Conservation (phyloP, 306 rosid species). For the Prunus padus region DNA sequence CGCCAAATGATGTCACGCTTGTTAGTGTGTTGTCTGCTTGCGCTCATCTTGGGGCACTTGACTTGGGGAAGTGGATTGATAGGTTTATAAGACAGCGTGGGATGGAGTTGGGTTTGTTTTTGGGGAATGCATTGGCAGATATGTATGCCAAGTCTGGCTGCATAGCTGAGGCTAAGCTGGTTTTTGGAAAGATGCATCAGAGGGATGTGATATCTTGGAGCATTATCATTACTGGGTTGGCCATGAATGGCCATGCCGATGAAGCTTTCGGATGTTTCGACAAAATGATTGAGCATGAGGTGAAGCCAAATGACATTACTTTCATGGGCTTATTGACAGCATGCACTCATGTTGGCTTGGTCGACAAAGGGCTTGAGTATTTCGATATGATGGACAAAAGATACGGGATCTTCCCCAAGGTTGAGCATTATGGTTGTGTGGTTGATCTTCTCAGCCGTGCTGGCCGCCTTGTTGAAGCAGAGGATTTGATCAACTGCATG, state of each 20-base stretch:
- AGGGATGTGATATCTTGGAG: slow-evolving; percentile 45
- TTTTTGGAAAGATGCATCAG: slow-evolving; percentile 31
- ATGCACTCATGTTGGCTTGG: slow-evolving; percentile 41
- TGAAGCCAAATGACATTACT: slow-evolving; percentile 37
- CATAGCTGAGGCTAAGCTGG: slow-evolving; percentile 28
- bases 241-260: slow-evolving; percentile 39
- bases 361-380: slow-evolving; percentile 32
- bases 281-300: slow-evolving; percentile 27
- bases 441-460: slow-evolving; percentile 44
- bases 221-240: slow-evolving; percentile 39
- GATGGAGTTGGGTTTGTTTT: slow-evolving; percentile 25
- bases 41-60: slow-evolving; percentile 45
- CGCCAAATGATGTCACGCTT: slow-evolving; percentile 32
- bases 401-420: slow-evolving; percentile 31
- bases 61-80: slow-evolving; percentile 40
- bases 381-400: slow-evolving; percentile 26
- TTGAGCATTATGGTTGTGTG: slow-evolving; percentile 42
- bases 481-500: slow-evolving; percentile 32
- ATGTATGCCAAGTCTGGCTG: slow-evolving; percentile 45
- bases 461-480: slow-evolving; percentile 35
- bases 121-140: slow-evolving; percentile 41
- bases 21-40: slow-evolving; percentile 39
- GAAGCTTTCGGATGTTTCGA: slow-evolving; percentile 32
- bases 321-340: slow-evolving; percentile 43
- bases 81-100: slow-evolving; percentile 25